Evolutionary conservation across 129 eudicot species (phyloP).

Genomic region (Glebionis coronaria): DNA sequence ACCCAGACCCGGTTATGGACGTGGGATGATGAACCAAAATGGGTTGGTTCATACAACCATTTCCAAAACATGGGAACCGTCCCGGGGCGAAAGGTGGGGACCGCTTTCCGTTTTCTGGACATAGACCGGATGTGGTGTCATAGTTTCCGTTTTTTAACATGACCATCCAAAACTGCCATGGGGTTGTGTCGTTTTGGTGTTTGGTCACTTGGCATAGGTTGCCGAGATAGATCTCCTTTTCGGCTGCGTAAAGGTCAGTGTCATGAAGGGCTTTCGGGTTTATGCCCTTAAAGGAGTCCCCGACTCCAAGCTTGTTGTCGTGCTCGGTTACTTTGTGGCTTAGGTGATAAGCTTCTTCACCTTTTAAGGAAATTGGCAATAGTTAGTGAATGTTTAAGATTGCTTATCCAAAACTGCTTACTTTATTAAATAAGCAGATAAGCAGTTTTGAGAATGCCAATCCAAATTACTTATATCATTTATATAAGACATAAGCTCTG

Average conservation of each 20-base stretch:
- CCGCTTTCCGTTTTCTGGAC: slow-evolving; percentile 69
- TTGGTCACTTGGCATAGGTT: slow-evolving; percentile 52
- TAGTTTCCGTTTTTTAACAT: slow-evolving; percentile 80
- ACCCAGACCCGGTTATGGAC: slow-evolving; percentile 1
- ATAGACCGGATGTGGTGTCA: slow-evolving; percentile 55
- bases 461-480: not conserved
- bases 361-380: not conserved
- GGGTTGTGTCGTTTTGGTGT: slow-evolving; percentile 30
- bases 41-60: slow-evolving; percentile 82
- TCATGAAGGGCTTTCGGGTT: slow-evolving; percentile 35
- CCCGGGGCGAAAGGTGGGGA: slow-evolving; percentile 47
- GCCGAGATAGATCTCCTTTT: slow-evolving; percentile 64
- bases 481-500: no score
- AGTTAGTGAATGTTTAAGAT: not conserved
- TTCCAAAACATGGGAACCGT: slow-evolving; percentile 65
- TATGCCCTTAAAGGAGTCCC: slow-evolving; percentile 56
- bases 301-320: slow-evolving; percentile 67
- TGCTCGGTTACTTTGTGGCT: slow-evolving; percentile 57
- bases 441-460: not conserved
- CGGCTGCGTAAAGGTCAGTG: slow-evolving; percentile 69
- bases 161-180: slow-evolving; percentile 82
- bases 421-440: not conserved
- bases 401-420: not conserved
- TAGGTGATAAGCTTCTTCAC: slow-evolving; percentile 19
- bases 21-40: slow-evolving; percentile 50